These are phyloP conservation scores for Excoecaria agallocha DNA, from an alignment of 345 rosid genomes.

Conservation along the genomic window DNA sequence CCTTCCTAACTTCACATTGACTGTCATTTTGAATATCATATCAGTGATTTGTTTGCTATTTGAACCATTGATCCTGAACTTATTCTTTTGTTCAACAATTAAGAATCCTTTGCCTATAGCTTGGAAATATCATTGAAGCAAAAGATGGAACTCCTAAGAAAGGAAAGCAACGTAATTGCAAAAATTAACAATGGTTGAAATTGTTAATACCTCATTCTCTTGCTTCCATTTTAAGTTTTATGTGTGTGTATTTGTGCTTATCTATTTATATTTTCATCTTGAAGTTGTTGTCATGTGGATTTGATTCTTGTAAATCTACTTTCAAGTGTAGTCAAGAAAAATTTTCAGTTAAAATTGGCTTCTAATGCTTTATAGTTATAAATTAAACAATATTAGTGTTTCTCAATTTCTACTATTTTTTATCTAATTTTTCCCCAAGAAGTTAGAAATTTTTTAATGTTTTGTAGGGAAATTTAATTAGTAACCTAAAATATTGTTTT, in stretches of 20 bases:
- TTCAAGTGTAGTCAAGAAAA: neutral
- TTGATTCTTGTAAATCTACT: neutral
- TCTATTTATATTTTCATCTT: neutral
- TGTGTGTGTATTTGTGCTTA: neutral
- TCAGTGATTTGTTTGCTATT: neutral
- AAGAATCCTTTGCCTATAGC: constrained; percentile 46
- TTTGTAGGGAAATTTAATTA: neutral
- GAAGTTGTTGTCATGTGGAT: neutral
- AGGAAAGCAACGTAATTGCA: constrained; percentile 71
- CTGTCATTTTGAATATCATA: neutral
- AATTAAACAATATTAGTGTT: neutral
- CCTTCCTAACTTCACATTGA: neutral
- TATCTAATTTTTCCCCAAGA: neutral
- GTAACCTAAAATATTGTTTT: neutral
- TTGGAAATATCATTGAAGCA: constrained; percentile 31
- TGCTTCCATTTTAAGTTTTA: neutral
- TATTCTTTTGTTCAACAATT: constrained; percentile 40
- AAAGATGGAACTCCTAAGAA: constrained; percentile 62
- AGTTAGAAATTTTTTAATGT: neutral
- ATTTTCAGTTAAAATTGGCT: neutral
- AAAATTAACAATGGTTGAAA: constrained; percentile 71
- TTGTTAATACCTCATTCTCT: constrained; percentile 45
- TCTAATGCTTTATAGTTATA: neutral
- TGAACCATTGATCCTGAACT: neutral
- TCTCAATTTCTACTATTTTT: too few species aligned